These are phyloP conservation scores for Tricholomella constricta DNA, from an alignment of 768 basidiomycete species.

Conservation along the genomic window DNA sequence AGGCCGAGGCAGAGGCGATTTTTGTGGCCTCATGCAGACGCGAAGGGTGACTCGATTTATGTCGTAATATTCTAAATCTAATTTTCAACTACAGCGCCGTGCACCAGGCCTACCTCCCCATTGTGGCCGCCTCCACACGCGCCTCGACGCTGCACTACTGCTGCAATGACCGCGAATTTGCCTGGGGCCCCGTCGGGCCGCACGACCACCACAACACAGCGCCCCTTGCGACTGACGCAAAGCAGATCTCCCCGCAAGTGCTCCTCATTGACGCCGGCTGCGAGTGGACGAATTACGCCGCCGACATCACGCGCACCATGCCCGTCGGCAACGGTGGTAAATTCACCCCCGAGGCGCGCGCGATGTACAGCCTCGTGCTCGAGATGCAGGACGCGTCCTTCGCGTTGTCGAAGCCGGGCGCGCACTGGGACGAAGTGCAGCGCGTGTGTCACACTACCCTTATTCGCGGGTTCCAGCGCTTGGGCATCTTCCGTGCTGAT, in stretches of 20 bases:
- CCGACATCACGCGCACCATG: conserved; percentile 76
- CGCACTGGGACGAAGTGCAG: conserved; percentile 91
- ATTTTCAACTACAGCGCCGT: conserved; percentile 56
- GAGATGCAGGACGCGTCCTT: conserved; percentile 90
- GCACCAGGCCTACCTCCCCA: conserved; percentile 91
- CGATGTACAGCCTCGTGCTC: conserved; percentile 85
- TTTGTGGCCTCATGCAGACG: conserved; percentile 90
- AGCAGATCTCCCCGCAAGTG: conserved; percentile 62
- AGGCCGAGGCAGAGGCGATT: conserved; percentile 91
- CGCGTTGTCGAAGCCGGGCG: conserved; percentile 66
- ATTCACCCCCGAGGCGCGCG: conserved; percentile 78
- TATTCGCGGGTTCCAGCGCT: conserved; percentile 75
- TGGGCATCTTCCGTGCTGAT: conserved; percentile 84
- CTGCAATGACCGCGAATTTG: conserved; percentile 86
- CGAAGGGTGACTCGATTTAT: conserved; percentile 65
- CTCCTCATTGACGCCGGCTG: conserved; percentile 94
- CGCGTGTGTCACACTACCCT: conserved; percentile 80
- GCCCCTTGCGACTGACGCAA: conserved; percentile 43
- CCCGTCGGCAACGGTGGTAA: conserved; percentile 93
- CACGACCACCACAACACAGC: conserved; percentile 58
- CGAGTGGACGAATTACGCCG: conserved; percentile 66
- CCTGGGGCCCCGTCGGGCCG: conserved; percentile 73
- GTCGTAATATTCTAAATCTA: neutral
- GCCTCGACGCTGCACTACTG: conserved; percentile 95
- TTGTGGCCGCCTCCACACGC: conserved; percentile 83